Percentiles rank a stretch among this genome's conserved stretches.
phyloP scores from a whole-genome alignment of 257 asterid species.

The Fraxinus americana region DNA sequence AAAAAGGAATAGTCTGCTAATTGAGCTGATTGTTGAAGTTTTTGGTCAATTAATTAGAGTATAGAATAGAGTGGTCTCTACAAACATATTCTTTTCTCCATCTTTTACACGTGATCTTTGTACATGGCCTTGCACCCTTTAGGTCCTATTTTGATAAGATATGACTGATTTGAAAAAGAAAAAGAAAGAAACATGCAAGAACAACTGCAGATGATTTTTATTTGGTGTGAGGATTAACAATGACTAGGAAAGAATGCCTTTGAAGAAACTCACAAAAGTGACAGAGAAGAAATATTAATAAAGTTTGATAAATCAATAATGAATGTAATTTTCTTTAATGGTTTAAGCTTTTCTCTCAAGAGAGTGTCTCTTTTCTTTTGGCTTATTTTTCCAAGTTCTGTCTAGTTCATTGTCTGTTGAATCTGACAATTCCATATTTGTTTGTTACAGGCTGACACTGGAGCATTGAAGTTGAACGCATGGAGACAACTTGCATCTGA shows the following conservation, averaged over 20 bases:
- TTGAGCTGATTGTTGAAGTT: neutral
- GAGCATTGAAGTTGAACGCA: slow-evolving; percentile 70
- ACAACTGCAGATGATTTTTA: neutral
- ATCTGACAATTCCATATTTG: slow-evolving; percentile 7
- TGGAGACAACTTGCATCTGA: slow-evolving; percentile 91
- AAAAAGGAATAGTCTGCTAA: neutral
- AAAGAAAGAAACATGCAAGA: neutral
- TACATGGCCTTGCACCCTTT: neutral
- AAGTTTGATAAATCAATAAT: neutral
- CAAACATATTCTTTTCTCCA: neutral
- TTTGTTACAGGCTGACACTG: slow-evolving; percentile 70
- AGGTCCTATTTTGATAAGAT: neutral
- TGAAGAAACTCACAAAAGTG: neutral
- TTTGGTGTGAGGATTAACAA: neutral
- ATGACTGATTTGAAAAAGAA: neutral
- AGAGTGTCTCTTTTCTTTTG: neutral
- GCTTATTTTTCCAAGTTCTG: neutral
- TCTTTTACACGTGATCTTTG: neutral
- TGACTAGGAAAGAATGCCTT: neutral
- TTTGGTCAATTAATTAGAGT: neutral
- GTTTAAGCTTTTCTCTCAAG: neutral
- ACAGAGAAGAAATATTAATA: neutral
- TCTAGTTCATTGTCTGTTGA: slow-evolving; percentile 15
- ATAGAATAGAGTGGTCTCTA: neutral
- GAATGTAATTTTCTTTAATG: neutral